These are phyloP conservation scores for Cutaneotrichosporon sp. DNA, from an alignment of 1,284 basidiomycete species.

Conservation along the genomic window DNA sequence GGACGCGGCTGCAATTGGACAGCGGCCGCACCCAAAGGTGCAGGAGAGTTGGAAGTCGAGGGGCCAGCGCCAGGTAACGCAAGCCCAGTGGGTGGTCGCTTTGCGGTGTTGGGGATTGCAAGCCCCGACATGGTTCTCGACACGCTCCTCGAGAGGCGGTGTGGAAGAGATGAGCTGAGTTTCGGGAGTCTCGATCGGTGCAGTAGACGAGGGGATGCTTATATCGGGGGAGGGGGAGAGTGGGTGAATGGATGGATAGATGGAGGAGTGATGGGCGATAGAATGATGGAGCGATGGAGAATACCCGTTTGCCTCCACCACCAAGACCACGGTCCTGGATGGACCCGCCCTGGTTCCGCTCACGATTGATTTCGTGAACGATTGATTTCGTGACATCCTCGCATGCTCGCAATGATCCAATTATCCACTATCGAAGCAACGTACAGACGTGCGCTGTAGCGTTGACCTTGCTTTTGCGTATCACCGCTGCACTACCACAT, in stretches of 20 bases:
- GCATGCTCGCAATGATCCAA: no score
- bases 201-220: not conserved
- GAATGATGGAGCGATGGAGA: not conserved
- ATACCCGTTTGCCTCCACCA: not conserved
- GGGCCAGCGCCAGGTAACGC: constrained; percentile 21
- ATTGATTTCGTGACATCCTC: no score
- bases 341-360: no score
- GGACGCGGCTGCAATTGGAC: not conserved
- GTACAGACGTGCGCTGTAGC: no score
- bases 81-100: constrained; percentile 14
- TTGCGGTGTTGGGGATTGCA: constrained; percentile 18
- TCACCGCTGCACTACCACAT: no score
- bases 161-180: not conserved
- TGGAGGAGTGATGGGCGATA: not conserved
- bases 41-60: constrained; percentile 14
- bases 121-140: constrained; percentile 13
- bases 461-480: no score
- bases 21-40: not conserved
- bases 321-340: no score
- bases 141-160: not conserved
- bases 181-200: not conserved
- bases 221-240: not conserved
- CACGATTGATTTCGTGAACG: no score
- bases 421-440: no score
- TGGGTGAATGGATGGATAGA: not conserved